Evolutionary conservation across 2,329 filamentous ascomycete species (phyloP), one percentile per base, ranked within the genome.

Genomic region (Colletotrichum sp.): DNA sequence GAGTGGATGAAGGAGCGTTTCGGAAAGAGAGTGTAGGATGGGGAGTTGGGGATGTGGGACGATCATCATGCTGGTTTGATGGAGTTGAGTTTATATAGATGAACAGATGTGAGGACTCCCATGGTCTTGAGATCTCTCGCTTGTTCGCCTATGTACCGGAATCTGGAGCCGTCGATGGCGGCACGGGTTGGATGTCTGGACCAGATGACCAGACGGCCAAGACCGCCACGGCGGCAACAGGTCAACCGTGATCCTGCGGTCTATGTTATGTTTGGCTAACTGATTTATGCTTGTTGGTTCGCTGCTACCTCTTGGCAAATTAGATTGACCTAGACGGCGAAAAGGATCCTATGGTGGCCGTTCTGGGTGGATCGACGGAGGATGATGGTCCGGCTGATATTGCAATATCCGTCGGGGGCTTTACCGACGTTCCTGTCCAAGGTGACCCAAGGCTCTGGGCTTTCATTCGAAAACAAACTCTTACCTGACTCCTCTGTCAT

Each of bases 331-430:
- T 26, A 18, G 34, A 48, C 2, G 70, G 43, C 6, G 34, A 24
- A 4, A 9, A 64, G 26, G 64, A 48, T 61, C 34, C 21, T 15
- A 12, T n/a, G 56, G 43, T 2, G 10, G 34, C 2, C 61, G 52
- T 18, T 38, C 2, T 10, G 26, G 12, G 70, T 68, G 58, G 73
- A 73, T 10, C 43, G 13, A 48, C 73, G 73, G 73, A 75, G 48
- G 73, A 65, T 75, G 62, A 75, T 58, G 73, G 73, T 75, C 73
- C 73, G 73, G 73, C 24, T 52, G 28, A 48, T 64, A 75, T 56
- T 32, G 43, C 56, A 18, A 36, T 36, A 26, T 52, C 30, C 15
- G 12, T 21, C 73, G 73, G 73, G 56, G 52, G 43, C 6, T 18
- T 34, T 21, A 75, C 73, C 73, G 73, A 75, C n/a, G 24, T 73